These are phyloP conservation scores for Penicillium frequentans DNA, from an alignment of 2,329 filamentous ascomycete species.

Conservation along the genomic window DNA sequence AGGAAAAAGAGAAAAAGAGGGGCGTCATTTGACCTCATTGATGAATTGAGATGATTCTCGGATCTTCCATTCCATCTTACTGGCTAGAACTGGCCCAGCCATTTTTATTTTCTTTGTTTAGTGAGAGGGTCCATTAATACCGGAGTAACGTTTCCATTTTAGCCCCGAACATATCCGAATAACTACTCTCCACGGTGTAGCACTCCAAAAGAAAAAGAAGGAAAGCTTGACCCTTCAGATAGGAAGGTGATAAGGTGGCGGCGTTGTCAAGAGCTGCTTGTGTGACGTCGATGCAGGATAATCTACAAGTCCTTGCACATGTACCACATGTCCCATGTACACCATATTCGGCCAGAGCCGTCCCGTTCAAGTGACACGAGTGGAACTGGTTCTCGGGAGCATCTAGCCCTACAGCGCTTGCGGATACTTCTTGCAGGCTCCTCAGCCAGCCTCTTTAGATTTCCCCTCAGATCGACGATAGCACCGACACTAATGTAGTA, in stretches of 20 bases:
- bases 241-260: too few species aligned
- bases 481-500: background rate
- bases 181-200: background rate
- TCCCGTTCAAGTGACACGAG: background rate
- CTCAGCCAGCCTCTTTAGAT: background rate
- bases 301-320: background rate
- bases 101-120: background rate
- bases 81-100: background rate
- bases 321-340: background rate
- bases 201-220: background rate
- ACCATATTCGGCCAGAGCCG: background rate
- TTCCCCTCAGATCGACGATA: background rate
- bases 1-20: background rate
- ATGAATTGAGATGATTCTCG: too few species aligned
- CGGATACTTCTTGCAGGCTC: background rate
- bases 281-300: slow-evolving; percentile 3
- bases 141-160: background rate
- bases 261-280: background rate
- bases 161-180: background rate
- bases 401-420: background rate
- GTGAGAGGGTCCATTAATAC: background rate
- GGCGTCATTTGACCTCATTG: background rate
- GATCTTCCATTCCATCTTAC: too few species aligned
- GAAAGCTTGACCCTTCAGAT: too few species aligned
- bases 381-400: background rate